Base-by-base conservation (phyloP, 2,329 filamentous ascomycete species). In the Eurotiales sp. region DNA sequence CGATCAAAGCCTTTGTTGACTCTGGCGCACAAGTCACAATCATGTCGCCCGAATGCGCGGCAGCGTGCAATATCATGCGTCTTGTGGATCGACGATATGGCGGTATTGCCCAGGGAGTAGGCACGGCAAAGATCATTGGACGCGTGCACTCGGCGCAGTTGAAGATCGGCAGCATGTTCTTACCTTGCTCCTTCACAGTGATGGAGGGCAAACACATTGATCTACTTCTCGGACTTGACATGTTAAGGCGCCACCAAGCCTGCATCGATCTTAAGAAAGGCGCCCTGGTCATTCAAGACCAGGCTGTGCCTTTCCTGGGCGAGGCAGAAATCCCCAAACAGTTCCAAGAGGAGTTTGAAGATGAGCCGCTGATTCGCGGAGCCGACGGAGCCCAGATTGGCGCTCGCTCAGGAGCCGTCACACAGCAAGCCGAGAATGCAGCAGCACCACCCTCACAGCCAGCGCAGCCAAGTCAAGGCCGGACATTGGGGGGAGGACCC, bases 151-250 rank as follows among this genome's bases (percentile, higher is more conserved):
- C 89, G 19, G 93, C 93, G 8, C 90, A 92, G 70, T 95, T 99
- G 70, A 92, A 89, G 70, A 93, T 99, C 59, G 93, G 92, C 48
- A 83, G 81, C 37, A 82, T 92, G 56, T 90, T 90, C 66, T 77
- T 99, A 60, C 86, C 92, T 2, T 97, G 91, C 73, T 93, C 90
- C 54, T 99, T 99, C 70, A 99, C 93, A 3, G 93, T 99, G 64
- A 99, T 99, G 93, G 93, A 99, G 73, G 93, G 93, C 58, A 99
- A 97, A 72, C 85, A 90, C 47, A 93, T 99, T 21, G 93, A 97
- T 67, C 78, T 99, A 15, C 80, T 99, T 2, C 82, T 99, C 11
- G 93, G 93, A 3, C 76, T 99, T 37, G 93, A 99, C 69, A 99
- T 99, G 89, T 79, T 99, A 55, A 96, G 95, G 74, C 84, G 93